Percentiles rank a stretch among this genome's conserved stretches.
These are phyloP conservation scores for Neurospora sp. DNA, from an alignment of 495 filamentous ascomycete genomes.

Conservation along the genomic window DNA sequence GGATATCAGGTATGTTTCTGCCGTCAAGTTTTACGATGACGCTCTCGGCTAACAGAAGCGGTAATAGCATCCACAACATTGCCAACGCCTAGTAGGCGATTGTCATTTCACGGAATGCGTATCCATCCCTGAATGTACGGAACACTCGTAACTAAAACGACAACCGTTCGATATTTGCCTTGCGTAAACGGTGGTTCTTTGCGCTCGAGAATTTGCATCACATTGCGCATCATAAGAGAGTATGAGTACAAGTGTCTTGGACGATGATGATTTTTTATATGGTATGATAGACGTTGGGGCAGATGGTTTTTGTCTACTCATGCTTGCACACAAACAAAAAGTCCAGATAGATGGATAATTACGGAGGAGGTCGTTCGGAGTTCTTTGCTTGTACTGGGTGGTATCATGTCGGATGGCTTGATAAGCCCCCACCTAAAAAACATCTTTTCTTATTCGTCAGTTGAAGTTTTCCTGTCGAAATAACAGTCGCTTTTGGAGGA, in stretches of 20 bases:
- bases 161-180: not conserved
- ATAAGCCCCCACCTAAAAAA: not conserved
- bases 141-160: not conserved
- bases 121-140: not conserved
- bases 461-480: not conserved
- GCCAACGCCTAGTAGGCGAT: slow-evolving; percentile 1
- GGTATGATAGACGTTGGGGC: not conserved
- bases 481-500: not conserved
- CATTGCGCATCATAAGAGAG: not conserved
- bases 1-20: slow-evolving; percentile 11
- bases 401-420: not conserved
- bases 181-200: not conserved
- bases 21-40: not conserved
- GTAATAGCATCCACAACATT: not conserved
- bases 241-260: not conserved
- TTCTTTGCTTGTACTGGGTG: not conserved
- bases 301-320: not conserved
- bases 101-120: not conserved
- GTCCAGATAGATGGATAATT: not conserved
- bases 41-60: not conserved
- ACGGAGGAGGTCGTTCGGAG: not conserved
- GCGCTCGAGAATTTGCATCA: not conserved
- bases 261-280: not conserved
- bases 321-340: not conserved
- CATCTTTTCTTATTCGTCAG: not conserved